Evolutionary conservation across 345 rosid genomes (phyloP).

Genomic region (Salix brachista): DNA sequence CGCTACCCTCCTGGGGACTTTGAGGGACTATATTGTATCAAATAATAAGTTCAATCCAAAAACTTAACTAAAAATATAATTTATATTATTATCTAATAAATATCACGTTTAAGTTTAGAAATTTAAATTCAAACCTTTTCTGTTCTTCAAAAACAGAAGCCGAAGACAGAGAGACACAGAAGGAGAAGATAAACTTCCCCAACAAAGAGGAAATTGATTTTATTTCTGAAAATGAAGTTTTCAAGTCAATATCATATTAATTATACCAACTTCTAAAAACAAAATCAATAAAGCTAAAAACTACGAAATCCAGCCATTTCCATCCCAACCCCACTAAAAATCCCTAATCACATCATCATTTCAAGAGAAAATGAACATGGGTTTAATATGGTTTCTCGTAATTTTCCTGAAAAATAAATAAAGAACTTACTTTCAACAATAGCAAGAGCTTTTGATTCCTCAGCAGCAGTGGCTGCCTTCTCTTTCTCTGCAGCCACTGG

Average conservation of each 20-base stretch:
- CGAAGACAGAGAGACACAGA: background rate
- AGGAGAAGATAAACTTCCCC: no score
- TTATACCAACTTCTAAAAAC: background rate
- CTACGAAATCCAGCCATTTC: background rate
- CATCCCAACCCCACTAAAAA: background rate
- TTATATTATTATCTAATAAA: no score
- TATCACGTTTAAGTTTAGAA: background rate
- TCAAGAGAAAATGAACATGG: background rate
- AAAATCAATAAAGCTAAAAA: background rate
- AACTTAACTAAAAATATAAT: no score
- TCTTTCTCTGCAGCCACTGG: slow-evolving; percentile 12
- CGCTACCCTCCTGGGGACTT: no score
- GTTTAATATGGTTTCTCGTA: background rate
- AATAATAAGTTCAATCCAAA: no score
- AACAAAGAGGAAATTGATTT: background rate
- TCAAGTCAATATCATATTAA: background rate
- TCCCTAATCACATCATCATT: background rate
- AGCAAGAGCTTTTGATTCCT: slow-evolving; percentile 56
- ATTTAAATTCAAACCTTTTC: background rate
- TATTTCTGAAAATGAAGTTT: background rate
- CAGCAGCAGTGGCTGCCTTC: slow-evolving; percentile 14
- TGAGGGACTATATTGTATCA: no score
- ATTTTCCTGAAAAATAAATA: background rate
- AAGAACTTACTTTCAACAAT: slow-evolving; percentile 49
- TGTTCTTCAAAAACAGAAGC: background rate